Evolutionary conservation across 176 grass and related monocot species (phyloP), one percentile per base, ranked within the genome.

Genomic region (Phragmites australis): DNA sequence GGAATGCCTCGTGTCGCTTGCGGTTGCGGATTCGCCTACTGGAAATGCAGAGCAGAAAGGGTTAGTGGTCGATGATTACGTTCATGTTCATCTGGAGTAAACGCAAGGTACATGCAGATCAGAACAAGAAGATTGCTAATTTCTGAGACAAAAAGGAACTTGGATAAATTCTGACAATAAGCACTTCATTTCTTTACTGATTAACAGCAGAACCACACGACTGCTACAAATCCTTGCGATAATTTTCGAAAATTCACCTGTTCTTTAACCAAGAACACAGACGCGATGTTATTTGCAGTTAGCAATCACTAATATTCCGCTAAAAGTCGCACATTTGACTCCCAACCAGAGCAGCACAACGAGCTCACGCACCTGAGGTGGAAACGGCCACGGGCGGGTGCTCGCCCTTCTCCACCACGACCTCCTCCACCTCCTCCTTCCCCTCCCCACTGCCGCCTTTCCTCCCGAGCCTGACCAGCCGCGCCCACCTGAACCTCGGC

Each of bases 401-500:
- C 34, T 48, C 77, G 76, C 70, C 6, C 12, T 55, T 70, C 10
- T 65, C 39, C 16, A 15, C 32, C 61, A 9, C 55, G 0, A 9
- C 25, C 27, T 29, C 69, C 51, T 47, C n/a, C 58, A 39, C 2
- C 68, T 2, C 17, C 25, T 3, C 29, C 54, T 81, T 81, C 16
- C 44, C 55, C 10, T 47, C 45, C 6, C 13, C 16, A 21, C 23
- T 5, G 22, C 14, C 52, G 18, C 22, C 26, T 9, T 85, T 85
- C 2, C 16, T 39, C 7, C 83, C 78, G n/a, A 77, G 13, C 6
- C 72, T 66, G n/a, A 16, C 41, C n/a, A 77, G 4, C 65, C 83
- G 72, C 56, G 78, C 48, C 88, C 88, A 86, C 23, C 78, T 55
- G 65, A 89, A 82, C 83, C 83, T 56, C 37, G 55, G 77, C 47